Conservation (phyloP, 78 protist genomes). For the Isochrysis galbana region DNA sequence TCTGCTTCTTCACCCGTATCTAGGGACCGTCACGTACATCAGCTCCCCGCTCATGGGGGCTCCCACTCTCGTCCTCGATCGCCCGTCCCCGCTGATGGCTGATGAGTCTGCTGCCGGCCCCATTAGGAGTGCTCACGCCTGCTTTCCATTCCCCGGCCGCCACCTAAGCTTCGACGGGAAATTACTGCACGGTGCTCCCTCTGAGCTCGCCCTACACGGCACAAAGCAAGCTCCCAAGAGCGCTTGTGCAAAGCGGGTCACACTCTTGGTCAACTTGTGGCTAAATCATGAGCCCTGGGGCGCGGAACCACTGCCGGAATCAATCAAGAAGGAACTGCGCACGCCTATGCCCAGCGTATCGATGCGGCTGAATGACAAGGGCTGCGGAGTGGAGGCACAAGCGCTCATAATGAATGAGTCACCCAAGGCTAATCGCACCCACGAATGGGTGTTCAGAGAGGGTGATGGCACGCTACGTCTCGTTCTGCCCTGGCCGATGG, state of each 20-base stretch:
- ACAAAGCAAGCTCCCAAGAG: too few species aligned
- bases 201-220: background rate
- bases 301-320: background rate
- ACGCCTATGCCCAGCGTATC: too few species aligned
- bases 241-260: background rate
- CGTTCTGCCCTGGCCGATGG: too few species aligned
- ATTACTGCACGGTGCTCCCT: background rate
- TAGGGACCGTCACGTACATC: background rate
- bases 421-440: too few species aligned
- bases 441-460: too few species aligned
- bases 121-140: background rate
- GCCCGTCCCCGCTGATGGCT: background rate
- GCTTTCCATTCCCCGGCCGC: background rate
- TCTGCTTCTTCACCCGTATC: background rate
- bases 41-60: background rate
- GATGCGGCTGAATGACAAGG: too few species aligned
- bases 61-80: background rate
- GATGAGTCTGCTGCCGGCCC: background rate
- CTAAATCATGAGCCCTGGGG: slow-evolving; percentile 13
- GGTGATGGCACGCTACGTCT: too few species aligned
- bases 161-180: background rate
- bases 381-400: too few species aligned
- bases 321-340: background rate
- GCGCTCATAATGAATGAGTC: too few species aligned
- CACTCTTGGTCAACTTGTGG: slow-evolving; percentile 14